These are phyloP conservation scores for Nepenthes gracilis DNA, from an alignment of 148 eudicot species.

Conservation along the genomic window DNA sequence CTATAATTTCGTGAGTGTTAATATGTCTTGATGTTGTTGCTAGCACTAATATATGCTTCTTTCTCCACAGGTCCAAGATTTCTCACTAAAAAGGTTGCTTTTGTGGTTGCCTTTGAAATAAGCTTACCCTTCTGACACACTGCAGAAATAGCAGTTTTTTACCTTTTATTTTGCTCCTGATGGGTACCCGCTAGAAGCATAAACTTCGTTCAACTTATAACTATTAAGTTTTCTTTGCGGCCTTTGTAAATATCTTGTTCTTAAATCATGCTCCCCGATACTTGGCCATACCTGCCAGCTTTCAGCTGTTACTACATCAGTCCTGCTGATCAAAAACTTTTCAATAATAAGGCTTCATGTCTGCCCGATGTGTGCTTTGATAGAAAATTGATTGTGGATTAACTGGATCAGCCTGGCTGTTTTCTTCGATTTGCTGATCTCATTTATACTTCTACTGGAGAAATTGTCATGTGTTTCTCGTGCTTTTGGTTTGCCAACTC, in stretches of 20 bases:
- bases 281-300: conserved; percentile 12
- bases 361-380: conserved; percentile 13
- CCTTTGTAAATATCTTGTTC: conserved; percentile 9
- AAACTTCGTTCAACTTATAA: conserved; percentile 18
- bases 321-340: conserved; percentile 15
- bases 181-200: conserved; percentile 32
- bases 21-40: neutral
- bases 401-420: conserved; percentile 26
- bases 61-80: conserved; percentile 38
- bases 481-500: conserved; percentile 13
- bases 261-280: conserved; percentile 39
- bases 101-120: conserved; percentile 26
- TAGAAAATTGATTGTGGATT: conserved; percentile 29
- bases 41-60: neutral
- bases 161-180: conserved; percentile 17
- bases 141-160: conserved; percentile 19
- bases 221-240: conserved; percentile 21
- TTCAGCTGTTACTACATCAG: conserved; percentile 17
- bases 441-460: conserved; percentile 18
- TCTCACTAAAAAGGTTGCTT: conserved; percentile 23
- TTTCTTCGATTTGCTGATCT: conserved; percentile 21
- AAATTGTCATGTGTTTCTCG: conserved; percentile 10
- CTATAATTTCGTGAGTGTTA: neutral
- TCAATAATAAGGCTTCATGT: conserved; percentile 37
- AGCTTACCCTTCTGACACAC: conserved; percentile 20